Evolutionary conservation across 1,284 basidiomycete species (phyloP), one percentile per base, ranked within the genome.

Genomic region (Tilletia caries): DNA sequence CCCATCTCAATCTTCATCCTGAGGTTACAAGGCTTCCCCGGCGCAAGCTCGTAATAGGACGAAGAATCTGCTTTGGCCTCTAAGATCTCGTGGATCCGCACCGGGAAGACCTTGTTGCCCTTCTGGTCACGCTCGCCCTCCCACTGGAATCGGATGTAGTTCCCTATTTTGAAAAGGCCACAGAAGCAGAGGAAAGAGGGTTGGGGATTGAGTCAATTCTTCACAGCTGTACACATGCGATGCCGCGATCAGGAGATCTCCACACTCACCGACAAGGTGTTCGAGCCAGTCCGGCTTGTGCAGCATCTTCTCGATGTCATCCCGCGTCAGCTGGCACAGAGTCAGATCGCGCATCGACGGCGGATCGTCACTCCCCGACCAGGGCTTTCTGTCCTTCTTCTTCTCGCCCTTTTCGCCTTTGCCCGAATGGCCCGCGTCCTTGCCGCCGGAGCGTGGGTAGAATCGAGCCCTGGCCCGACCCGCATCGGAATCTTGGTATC

Each of bases 401-500:
- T 86, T 86, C 27, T 87, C 85, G 0, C 88, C 87, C 54, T 86
- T 87, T 46, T 89, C 88, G 10, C 82, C 58, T 18, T 37, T 20
- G 29, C 29, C 58, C 12, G 20, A n/a, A 37, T 62, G 27, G n/a
- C 12, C 10, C 1, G 15, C 29, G 58, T 29, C 58, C 13, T 29
- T 15, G 8, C 15, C 15, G 15, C 58, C 29, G 15, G 10, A 6
- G 10, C 37, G 37, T 41, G 10, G 37, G 15, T 15, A 6, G 58
- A 62, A 62, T 20, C 58, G 29, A 37, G 29, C 29, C 18, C 34
- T 62, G 32, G 27, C 18, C 3, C 58, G 58, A 48, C 90, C 89
- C 48, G 86, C 86, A 65, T 90, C 89, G 64, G 89, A 64, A 87
- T 91, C 74, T 88, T 92, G 75, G 89, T 91, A 91, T 89, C 92